Percentiles rank a stretch among this genome's conserved stretches.
Conservation (phyloP, 192 early-diverging fungal genomes). For the Podila epigama region DNA sequence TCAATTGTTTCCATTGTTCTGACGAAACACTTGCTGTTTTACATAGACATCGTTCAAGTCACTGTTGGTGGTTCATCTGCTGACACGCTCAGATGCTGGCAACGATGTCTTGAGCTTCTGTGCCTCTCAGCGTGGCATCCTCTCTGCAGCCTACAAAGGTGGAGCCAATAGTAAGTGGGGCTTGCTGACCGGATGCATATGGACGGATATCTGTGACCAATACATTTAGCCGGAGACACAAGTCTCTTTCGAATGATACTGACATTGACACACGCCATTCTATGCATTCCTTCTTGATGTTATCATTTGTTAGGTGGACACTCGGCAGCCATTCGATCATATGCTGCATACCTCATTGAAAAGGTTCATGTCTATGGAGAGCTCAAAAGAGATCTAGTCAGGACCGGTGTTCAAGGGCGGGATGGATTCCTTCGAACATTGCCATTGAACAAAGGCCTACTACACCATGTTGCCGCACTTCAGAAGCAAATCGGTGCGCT, state of each 20-base stretch:
- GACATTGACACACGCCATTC: neutral
- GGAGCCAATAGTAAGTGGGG: constrained; percentile 47
- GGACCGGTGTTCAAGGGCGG: constrained; percentile 48
- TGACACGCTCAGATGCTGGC: constrained; percentile 73
- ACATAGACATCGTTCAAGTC: constrained; percentile 78
- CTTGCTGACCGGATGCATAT: no score
- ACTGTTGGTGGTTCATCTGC: constrained; percentile 73
- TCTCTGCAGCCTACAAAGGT: constrained; percentile 45
- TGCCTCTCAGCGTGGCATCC: constrained; percentile 43
- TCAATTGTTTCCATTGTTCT: no score
- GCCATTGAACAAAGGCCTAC: constrained; percentile 63
- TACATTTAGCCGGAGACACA: no score
- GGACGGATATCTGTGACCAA: no score
- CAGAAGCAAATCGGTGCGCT: constrained; percentile 74
- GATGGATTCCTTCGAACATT: constrained; percentile 63
- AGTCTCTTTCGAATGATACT: no score
- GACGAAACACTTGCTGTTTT: no score
- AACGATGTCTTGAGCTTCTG: constrained; percentile 64
- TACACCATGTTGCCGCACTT: constrained; percentile 66
- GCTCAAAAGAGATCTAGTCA: constrained; percentile 70
- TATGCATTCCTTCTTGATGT: neutral
- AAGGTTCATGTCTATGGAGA: constrained; percentile 70
- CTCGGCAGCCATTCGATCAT: constrained; percentile 70
- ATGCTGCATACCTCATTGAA: constrained; percentile 76
- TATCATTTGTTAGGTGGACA: constrained; percentile 42